A percentile compares a stretch with the other conserved stretches of the same genome.
phyloP scores from a whole-genome alignment of 208 protist genomes.

The Angomonas ambiguus region DNA sequence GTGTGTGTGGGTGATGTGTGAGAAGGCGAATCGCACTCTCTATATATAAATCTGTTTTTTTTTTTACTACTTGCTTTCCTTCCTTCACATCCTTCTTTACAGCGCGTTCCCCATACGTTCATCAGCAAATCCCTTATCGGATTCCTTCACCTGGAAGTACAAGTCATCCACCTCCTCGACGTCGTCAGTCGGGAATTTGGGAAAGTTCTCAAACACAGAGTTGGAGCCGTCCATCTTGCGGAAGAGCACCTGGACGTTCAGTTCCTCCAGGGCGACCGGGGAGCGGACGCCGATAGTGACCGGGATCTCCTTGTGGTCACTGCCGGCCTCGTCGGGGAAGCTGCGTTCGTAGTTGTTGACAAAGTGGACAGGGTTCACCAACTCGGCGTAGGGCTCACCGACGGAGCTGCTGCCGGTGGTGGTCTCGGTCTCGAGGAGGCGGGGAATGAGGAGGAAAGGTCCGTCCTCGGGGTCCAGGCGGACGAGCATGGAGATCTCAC shows the following conservation, averaged over 20 bases:
- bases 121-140: conserved; percentile 35
- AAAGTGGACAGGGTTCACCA: conserved; percentile 47
- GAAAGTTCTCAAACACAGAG: conserved; percentile 83
- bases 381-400: conserved; percentile 32
- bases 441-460: conserved; percentile 71
- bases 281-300: conserved; percentile 50
- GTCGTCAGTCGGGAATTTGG: conserved; percentile 67
- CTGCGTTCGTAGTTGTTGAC: conserved; percentile 42
- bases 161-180: conserved; percentile 27
- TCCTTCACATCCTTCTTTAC: conserved; percentile 12
- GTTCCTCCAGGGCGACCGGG: conserved; percentile 11
- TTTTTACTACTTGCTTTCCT: not conserved
- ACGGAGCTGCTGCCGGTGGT: conserved; percentile 24
- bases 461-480: conserved; percentile 41
- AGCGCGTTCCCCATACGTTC: conserved; percentile 32
- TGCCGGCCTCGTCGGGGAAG: conserved; percentile 15
- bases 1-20: not conserved
- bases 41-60: not conserved
- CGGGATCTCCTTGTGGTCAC: conserved; percentile 41
- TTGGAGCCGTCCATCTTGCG: conserved; percentile 34
- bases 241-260: conserved; percentile 22
- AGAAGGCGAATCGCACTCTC: too few species aligned
- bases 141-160: conserved; percentile 55
- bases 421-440: conserved; percentile 60
- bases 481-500: conserved; percentile 69